phyloP scores from a whole-genome alignment of 2,329 filamentous ascomycete genomes.

The Neopestalotiopsis sp. region DNA sequence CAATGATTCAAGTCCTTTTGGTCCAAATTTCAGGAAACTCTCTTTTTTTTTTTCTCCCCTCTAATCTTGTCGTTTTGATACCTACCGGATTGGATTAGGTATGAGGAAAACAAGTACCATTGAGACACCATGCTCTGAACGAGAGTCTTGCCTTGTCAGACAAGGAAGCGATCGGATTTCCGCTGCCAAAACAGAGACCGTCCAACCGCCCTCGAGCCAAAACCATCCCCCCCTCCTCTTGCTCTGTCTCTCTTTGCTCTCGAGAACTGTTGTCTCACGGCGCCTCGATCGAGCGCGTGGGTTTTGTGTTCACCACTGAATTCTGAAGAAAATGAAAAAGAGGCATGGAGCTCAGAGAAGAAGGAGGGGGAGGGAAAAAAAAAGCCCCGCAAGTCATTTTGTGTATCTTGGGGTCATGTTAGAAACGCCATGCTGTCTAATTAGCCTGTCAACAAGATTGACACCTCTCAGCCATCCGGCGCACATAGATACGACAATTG shows the following conservation, averaged over 20 bases:
- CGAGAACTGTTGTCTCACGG: conserved; percentile 6
- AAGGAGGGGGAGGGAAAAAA: background rate
- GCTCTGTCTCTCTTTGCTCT: background rate
- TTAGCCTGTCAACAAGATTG: conserved; percentile 2
- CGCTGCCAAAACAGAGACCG: background rate
- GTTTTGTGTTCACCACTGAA: conserved; percentile 9
- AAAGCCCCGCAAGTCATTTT: background rate
- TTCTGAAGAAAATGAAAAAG: too few species aligned
- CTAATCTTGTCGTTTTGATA: background rate
- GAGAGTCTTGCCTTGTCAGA: conserved; percentile 5
- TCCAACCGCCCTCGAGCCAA: background rate
- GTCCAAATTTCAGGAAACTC: background rate
- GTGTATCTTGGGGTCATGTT: background rate
- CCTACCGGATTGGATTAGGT: background rate
- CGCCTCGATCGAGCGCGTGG: conserved; percentile 10
- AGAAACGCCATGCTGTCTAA: background rate
- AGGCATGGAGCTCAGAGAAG: background rate
- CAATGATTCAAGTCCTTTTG: background rate
- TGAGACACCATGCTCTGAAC: conserved; percentile 4
- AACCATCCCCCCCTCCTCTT: background rate
- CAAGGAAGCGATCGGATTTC: conserved; percentile 3
- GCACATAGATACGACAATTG: background rate
- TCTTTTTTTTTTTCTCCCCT: background rate
- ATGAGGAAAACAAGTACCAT: background rate
- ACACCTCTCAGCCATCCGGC: background rate